Evolutionary conservation across 345 rosid genomes (phyloP).

Genomic region (Populus davidiana): DNA sequence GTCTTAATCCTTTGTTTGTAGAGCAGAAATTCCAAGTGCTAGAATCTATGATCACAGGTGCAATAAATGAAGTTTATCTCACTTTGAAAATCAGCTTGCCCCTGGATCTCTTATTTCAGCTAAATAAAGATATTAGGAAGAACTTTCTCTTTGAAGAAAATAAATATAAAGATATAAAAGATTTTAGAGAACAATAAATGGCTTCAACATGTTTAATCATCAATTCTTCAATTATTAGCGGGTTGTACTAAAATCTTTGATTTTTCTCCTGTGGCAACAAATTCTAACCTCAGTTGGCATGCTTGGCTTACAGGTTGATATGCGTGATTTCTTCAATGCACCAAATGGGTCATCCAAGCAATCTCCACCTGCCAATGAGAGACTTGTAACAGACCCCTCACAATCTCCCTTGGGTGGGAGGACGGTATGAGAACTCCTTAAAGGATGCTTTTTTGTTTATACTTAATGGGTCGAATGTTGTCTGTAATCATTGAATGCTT

Average conservation of each 20-base stretch:
- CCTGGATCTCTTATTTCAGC: not conserved
- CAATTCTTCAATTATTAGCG: not conserved
- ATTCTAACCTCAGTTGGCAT: not conserved
- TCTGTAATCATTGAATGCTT: constrained; percentile 5
- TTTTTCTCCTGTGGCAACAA: not conserved
- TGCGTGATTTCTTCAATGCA: constrained; percentile 88
- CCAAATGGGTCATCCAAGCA: constrained; percentile 75
- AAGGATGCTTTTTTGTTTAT: not conserved
- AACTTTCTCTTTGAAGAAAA: not conserved
- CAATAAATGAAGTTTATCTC: not conserved
- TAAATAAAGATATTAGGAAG: not conserved
- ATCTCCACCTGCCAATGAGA: constrained; percentile 58
- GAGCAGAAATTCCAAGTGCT: not conserved
- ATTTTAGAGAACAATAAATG: not conserved
- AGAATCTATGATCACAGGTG: not conserved
- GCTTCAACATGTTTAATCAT: not conserved
- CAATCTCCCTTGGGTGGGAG: constrained; percentile 97
- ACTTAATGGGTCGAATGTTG: not conserved
- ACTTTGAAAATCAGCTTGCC: not conserved
- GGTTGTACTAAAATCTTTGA: not conserved
- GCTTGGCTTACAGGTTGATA: constrained; percentile 58
- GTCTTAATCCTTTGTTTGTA: not conserved
- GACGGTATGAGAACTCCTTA: constrained; percentile 52
- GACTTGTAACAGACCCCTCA: constrained; percentile 50
- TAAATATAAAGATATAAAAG: not conserved